Percentiles rank a stretch among this genome's conserved stretches.
phyloP scores from a whole-genome alignment of 345 rosid genomes.

The Murraya koenigii region DNA sequence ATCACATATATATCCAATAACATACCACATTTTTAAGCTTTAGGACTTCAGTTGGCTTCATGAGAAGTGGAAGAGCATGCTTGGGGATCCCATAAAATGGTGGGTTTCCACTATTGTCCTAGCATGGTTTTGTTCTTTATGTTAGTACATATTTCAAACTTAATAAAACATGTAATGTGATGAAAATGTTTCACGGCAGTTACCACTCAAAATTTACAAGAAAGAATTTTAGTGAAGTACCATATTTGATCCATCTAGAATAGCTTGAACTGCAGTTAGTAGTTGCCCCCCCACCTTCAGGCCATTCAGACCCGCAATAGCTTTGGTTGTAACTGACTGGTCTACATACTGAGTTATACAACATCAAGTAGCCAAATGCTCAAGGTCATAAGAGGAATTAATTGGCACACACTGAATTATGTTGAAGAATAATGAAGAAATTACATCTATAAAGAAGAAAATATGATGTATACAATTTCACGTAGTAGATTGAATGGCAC shows the following conservation, averaged over 20 bases:
- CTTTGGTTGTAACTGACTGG: conserved; percentile 62
- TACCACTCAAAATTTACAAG: not conserved
- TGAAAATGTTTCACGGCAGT: not conserved
- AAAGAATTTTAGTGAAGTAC: conserved; percentile 35
- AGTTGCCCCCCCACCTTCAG: conserved; percentile 88
- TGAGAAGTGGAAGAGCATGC: conserved; percentile 74
- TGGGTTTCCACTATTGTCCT: conserved; percentile 49
- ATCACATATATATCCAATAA: not conserved
- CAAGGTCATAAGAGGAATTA: conserved; percentile 2
- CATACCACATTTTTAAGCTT: conserved; percentile 88
- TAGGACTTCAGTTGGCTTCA: conserved; percentile 68
- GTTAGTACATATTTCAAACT: conserved; percentile 22
- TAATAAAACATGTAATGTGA: not conserved
- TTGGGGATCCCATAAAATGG: conserved; percentile 63
- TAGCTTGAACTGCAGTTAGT: conserved; percentile 74
- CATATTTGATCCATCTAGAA: conserved; percentile 39
- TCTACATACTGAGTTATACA: conserved; percentile 61
- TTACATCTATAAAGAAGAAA: not conserved
- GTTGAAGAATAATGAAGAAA: not conserved
- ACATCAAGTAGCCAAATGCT: not conserved
- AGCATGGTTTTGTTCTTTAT: conserved; percentile 15
- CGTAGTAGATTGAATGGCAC: not conserved
- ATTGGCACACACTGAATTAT: not conserved
- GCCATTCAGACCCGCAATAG: conserved; percentile 88
- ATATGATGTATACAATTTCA: not conserved